Evolutionary conservation across 169 alveolate genomes (phyloP).

Genomic region (Plasmodium berghei): DNA sequence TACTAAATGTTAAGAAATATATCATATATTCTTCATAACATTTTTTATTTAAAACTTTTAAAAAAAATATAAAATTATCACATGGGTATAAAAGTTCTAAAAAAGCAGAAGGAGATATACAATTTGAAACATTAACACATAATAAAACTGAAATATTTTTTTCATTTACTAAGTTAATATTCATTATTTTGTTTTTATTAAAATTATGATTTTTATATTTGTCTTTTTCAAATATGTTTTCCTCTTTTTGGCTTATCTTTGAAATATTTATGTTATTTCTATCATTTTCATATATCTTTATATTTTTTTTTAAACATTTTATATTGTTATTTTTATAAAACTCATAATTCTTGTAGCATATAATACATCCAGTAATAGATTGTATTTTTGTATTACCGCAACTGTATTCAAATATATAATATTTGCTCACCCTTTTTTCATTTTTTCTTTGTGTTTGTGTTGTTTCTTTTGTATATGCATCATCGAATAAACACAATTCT

Average conservation of each 20-base stretch:
- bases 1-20: slow-evolving; percentile 50
- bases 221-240: not conserved
- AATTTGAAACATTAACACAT: slow-evolving; percentile 57
- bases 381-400: slow-evolving; percentile 72
- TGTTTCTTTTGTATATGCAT: not conserved
- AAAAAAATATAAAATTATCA: slow-evolving; percentile 64
- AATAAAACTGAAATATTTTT: slow-evolving; percentile 30
- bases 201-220: not conserved
- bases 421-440: not conserved
- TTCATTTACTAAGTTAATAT: not conserved
- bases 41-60: slow-evolving; percentile 60
- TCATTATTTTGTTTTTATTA: not conserved
- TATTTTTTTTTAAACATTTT: not conserved
- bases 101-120: slow-evolving; percentile 65
- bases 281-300: not conserved
- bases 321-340: slow-evolving; percentile 13
- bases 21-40: slow-evolving; percentile 62
- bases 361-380: slow-evolving; percentile 47
- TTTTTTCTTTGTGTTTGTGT: slow-evolving; percentile 5
- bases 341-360: slow-evolving; percentile 24
- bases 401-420: slow-evolving; percentile 38
- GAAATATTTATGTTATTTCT: not conserved
- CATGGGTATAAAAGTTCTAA: slow-evolving; percentile 48
- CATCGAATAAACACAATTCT: slow-evolving; percentile 13
- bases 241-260: not conserved